Conservation (phyloP, 2,329 filamentous ascomycete species). For the Fusarium solani-melongenae region DNA sequence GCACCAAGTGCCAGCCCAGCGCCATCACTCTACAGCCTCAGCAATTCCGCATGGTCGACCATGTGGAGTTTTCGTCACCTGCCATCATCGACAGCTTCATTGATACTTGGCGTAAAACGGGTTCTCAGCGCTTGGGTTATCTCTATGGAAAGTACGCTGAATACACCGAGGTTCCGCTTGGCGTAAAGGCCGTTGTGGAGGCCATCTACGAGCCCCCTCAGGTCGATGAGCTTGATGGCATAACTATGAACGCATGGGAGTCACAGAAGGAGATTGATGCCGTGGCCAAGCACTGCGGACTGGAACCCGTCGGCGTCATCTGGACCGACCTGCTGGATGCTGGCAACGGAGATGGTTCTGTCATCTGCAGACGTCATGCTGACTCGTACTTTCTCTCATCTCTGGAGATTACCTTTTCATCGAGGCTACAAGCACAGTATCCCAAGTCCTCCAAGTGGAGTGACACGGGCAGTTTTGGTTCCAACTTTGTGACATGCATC, state of each 20-base stretch:
- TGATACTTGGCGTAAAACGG: conserved; percentile 90
- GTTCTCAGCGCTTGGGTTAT: conserved; percentile 86
- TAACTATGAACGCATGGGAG: conserved; percentile 86
- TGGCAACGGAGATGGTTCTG: conserved; percentile 82
- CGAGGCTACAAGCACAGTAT: conserved; percentile 86
- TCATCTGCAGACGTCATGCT: conserved; percentile 93
- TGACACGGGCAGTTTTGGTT: conserved; percentile 92
- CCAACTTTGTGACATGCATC: conserved; percentile 96
- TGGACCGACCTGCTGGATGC: conserved; percentile 92
- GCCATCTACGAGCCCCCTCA: conserved; percentile 98
- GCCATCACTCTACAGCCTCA: conserved; percentile 96
- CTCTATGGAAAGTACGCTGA: conserved; percentile 92
- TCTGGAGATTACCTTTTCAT: conserved; percentile 89
- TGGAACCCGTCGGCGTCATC: conserved; percentile 91
- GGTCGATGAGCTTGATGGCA: conserved; percentile 86
- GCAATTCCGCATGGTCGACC: conserved; percentile 95
- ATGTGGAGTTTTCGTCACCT: conserved; percentile 93
- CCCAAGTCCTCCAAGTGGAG: conserved; percentile 97
- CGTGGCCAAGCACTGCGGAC: conserved; percentile 82
- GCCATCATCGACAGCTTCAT: conserved; percentile 89
- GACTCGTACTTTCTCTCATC: conserved; percentile 96
- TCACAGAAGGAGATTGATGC: conserved; percentile 85
- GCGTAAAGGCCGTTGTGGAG: conserved; percentile 94
- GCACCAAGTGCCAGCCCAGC: conserved; percentile 97
- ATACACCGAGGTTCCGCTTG: conserved; percentile 91